These are phyloP conservation scores for Raffaelea arxii DNA, from an alignment of 2,329 filamentous ascomycete species.

Conservation along the genomic window DNA sequence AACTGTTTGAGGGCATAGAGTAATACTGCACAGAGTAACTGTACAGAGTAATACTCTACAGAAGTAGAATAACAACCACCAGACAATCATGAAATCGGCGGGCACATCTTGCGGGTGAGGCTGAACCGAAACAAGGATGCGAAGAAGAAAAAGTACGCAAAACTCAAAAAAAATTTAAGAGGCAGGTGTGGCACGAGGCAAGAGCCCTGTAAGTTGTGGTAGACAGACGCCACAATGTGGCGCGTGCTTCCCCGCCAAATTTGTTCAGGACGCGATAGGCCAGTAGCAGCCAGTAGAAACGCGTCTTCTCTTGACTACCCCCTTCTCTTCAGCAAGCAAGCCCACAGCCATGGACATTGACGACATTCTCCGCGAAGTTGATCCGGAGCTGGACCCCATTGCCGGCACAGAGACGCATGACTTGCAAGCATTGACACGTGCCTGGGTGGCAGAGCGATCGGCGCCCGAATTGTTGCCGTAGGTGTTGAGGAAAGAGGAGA, in stretches of 20 bases:
- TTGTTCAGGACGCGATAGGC: background rate
- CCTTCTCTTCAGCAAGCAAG: background rate
- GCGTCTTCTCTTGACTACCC: background rate
- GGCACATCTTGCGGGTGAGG: too few relatives aligned
- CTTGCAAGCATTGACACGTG: slow-evolving; percentile 79
- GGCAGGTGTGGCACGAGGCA: background rate
- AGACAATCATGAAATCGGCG: too few relatives aligned
- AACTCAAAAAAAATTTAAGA: background rate
- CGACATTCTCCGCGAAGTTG: slow-evolving; percentile 67
- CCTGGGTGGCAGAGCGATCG: slow-evolving; percentile 86
- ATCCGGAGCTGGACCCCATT: slow-evolving; percentile 44
- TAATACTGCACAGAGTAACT: too few relatives aligned
- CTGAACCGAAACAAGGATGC: too few relatives aligned
- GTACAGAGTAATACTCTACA: too few relatives aligned
- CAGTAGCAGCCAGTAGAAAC: background rate
- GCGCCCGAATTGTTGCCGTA: slow-evolving; percentile 83
- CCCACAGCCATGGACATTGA: slow-evolving; percentile 58
- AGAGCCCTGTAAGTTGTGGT: background rate
- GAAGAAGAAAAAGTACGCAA: background rate
- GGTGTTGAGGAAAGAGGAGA: slow-evolving; percentile 15
- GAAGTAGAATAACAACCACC: too few relatives aligned
- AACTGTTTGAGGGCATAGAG: too few relatives aligned
- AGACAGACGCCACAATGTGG: background rate
- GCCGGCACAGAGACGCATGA: slow-evolving; percentile 55
- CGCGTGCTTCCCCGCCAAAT: background rate